Evolutionary conservation across 1,139 yeast genomes (phyloP).

Genomic region (Magnusiomyces ingens): DNA sequence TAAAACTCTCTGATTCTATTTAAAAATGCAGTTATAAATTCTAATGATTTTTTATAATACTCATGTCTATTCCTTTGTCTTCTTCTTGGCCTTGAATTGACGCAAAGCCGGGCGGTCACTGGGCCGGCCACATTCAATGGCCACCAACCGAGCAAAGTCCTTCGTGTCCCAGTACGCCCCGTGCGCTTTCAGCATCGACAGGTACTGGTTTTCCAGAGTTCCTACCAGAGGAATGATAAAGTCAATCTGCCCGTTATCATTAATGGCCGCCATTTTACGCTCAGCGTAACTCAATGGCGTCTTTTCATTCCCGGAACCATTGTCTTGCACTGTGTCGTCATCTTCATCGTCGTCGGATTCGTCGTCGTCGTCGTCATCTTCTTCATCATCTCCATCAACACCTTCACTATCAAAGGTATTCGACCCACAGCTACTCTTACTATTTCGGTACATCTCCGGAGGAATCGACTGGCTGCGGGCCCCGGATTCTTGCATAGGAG

Average conservation of each 20-base stretch:
- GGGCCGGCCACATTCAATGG: conserved; percentile 34
- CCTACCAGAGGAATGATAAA: conserved; percentile 34
- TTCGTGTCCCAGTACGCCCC: conserved; percentile 38
- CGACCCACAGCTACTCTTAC: conserved; percentile 11
- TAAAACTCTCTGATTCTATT: no score
- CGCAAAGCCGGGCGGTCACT: conserved; percentile 17
- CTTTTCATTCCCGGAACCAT: conserved; percentile 22
- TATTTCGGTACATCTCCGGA: not conserved
- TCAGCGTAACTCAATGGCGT: conserved; percentile 27
- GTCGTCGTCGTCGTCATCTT: conserved; percentile 12
- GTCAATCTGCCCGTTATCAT: conserved; percentile 40
- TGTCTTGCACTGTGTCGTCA: conserved; percentile 13
- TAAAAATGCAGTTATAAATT: no score
- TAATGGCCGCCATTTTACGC: conserved; percentile 28
- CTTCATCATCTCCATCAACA: conserved; percentile 5
- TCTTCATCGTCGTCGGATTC: not conserved
- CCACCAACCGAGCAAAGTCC: conserved; percentile 38
- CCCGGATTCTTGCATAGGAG: no score
- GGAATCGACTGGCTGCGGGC: no score
- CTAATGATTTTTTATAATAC: not conserved
- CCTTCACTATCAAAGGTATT: not conserved
- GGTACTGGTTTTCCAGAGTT: conserved; percentile 35
- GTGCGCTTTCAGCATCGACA: conserved; percentile 39
- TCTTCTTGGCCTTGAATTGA: conserved; percentile 11
- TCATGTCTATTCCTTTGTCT: not conserved